Base-by-base conservation (phyloP, 768 basidiomycete genomes). In the Russula dissimulans region DNA sequence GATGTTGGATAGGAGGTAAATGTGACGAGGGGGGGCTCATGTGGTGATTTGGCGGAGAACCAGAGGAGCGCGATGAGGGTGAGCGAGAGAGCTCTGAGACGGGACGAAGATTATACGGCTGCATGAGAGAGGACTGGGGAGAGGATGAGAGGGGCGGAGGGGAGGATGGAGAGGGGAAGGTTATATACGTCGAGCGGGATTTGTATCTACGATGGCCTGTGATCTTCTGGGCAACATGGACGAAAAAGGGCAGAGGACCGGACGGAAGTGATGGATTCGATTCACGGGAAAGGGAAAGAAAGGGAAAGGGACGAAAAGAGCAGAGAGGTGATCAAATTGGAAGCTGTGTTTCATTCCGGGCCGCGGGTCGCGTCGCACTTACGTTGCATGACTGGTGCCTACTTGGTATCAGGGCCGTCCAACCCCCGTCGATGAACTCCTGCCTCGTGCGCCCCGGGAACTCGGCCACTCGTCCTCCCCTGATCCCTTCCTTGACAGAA, bases 401-500 rank as follows among this genome's bases (percentile, higher is more conserved):
- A 53, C 44, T 14, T 38, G 12, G 8, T 18, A 50, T 52, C 55
- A 61, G 60, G 55, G 51, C 60, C 60, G 56, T 57, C 50, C 31
- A 57, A 61, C 60, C 26, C 22, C 60, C 60, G 60, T 57, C 56
- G 44, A 61, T 36, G 50, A 39, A 51, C 48, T 36, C 34, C 34
- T 36, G 34, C 57, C 61, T 57, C 61, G 61, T 62, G 61, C 51
- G 32, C 50, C 11, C 61, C 61, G 50, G 56, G 56, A 12, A 29
- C n/a, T n/a, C 41, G 61, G 61, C 51, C 14, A 43, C 22, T 31
- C 8, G 18, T 36, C 26, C 39, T 50, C 47, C 57, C 61, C 61
- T 63, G 61, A 65, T 63, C 64, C 59, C 47, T 61, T 32, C 54
- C 49, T 56, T 63, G 61, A 63, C 62, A 63, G 62, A 65, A 65